Conservation (phyloP, 176 grass and related monocot species). For the Oropetium thomaeum region DNA sequence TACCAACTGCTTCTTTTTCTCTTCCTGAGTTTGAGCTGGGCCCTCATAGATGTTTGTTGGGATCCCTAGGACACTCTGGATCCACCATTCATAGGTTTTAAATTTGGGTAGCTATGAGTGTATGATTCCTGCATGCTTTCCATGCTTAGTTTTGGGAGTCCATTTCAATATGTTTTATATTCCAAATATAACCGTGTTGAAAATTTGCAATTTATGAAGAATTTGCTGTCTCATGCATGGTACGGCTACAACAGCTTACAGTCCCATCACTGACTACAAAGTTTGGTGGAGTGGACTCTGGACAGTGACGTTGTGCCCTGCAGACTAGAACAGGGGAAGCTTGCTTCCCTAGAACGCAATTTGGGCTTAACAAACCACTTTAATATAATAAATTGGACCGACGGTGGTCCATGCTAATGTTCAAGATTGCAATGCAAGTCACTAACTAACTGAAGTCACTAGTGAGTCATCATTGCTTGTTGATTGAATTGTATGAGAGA, state of each 20-base stretch:
- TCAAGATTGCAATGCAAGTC: slow-evolving; percentile 11
- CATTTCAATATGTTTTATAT: too few species aligned
- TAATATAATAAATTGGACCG: neutral
- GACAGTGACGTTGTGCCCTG: slow-evolving; percentile 21
- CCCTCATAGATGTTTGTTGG: slow-evolving; percentile 17
- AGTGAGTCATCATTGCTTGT: neutral
- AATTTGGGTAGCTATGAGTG: neutral
- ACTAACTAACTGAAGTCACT: neutral
- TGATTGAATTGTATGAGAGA: neutral
- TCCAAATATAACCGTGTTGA: neutral
- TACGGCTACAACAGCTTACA: too few species aligned
- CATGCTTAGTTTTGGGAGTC: too few species aligned
- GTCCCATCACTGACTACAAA: too few species aligned
- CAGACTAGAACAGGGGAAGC: neutral
- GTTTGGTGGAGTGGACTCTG: too few species aligned
- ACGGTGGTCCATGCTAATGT: slow-evolving; percentile 16
- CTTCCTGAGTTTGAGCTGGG: neutral
- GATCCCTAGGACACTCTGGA: neutral
- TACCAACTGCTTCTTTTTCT: slow-evolving; percentile 27
- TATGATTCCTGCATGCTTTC: neutral
- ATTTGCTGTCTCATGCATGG: neutral
- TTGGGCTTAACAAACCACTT: slow-evolving; percentile 5
- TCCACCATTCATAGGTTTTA: neutral
- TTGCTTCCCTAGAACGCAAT: slow-evolving; percentile 28
- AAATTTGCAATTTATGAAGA: neutral